phyloP scores from a whole-genome alignment of 2,329 filamentous ascomycete genomes.

The Aspergillus unguis region DNA sequence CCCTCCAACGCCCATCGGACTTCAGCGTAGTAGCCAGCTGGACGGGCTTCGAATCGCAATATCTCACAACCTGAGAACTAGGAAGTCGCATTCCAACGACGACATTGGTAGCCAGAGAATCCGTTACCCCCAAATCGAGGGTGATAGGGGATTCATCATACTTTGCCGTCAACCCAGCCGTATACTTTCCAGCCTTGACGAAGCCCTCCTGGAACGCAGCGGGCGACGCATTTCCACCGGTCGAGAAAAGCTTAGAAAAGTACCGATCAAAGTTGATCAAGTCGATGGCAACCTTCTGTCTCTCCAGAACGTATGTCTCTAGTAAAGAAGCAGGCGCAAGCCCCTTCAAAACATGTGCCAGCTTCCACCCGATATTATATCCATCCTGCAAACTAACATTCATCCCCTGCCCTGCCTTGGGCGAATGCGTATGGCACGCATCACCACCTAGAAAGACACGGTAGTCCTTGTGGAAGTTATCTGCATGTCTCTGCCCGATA shows the following conservation, averaged over 20 bases:
- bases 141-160: slow-evolving; percentile 54
- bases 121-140: slow-evolving; percentile 29
- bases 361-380: slow-evolving; percentile 61
- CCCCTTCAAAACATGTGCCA: slow-evolving; percentile 49
- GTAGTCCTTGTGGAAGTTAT: slow-evolving; percentile 63
- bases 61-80: slow-evolving; percentile 57
- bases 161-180: slow-evolving; percentile 55
- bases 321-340: slow-evolving; percentile 44
- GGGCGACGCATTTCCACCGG: slow-evolving; percentile 41
- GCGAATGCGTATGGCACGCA: slow-evolving; percentile 66
- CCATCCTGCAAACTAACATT: slow-evolving; percentile 55
- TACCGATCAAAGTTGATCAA: slow-evolving; percentile 60
- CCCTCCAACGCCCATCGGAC: slow-evolving; percentile 52
- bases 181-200: slow-evolving; percentile 56
- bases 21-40: slow-evolving; percentile 50
- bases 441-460: slow-evolving; percentile 69
- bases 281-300: slow-evolving; percentile 53
- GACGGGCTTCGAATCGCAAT: slow-evolving; percentile 58
- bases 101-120: slow-evolving; percentile 37
- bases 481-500: slow-evolving; percentile 68
- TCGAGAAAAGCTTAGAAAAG: slow-evolving; percentile 54
- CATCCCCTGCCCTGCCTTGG: slow-evolving; percentile 66
- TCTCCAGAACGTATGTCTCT: slow-evolving; percentile 54
- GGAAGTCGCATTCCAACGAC: slow-evolving; percentile 50
- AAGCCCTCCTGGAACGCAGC: slow-evolving; percentile 58